These are phyloP conservation scores for Aspergillus tubingensis DNA, from an alignment of 2,329 filamentous ascomycete genomes.

Conservation along the genomic window DNA sequence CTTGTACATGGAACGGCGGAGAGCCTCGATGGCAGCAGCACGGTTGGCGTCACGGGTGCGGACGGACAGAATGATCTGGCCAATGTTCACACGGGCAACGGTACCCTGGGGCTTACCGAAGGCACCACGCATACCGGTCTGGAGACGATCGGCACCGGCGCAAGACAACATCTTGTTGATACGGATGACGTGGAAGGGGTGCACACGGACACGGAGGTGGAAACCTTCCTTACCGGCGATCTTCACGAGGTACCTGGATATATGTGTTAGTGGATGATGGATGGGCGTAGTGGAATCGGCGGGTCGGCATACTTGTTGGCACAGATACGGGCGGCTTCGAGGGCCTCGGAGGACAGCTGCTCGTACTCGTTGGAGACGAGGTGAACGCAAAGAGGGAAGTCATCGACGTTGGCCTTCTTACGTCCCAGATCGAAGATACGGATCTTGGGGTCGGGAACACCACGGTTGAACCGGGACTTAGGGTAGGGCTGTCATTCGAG, in stretches of 20 bases:
- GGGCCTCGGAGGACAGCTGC: slow-evolving; percentile 98
- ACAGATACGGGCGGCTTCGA: slow-evolving; percentile 99
- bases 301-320: slow-evolving; percentile 81
- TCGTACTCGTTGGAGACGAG: slow-evolving; percentile 99
- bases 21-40: slow-evolving; percentile 91
- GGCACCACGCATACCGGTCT: slow-evolving; percentile 99
- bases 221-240: slow-evolving; percentile 70
- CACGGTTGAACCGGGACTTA: slow-evolving; percentile 99
- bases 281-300: background rate
- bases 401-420: slow-evolving; percentile 98
- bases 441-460: slow-evolving; percentile 81
- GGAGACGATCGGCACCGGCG: slow-evolving; percentile 99
- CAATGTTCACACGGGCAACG: slow-evolving; percentile 99
- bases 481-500: slow-evolving; percentile 75
- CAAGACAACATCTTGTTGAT: slow-evolving; percentile 99
- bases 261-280: background rate
- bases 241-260: slow-evolving; percentile 65
- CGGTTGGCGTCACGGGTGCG: slow-evolving; percentile 95
- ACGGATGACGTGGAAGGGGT: slow-evolving; percentile 99
- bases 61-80: slow-evolving; percentile 97
- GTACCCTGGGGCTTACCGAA: slow-evolving; percentile 99
- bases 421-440: slow-evolving; percentile 98
- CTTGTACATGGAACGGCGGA: slow-evolving; percentile 99
- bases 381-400: slow-evolving; percentile 99
- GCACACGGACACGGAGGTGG: slow-evolving; percentile 75